A percentile compares a stretch with the other conserved stretches of the same genome.
Evolutionary conservation across 352 stramenopile species (phyloP).

Genomic region (Phytopythium boreale): DNA sequence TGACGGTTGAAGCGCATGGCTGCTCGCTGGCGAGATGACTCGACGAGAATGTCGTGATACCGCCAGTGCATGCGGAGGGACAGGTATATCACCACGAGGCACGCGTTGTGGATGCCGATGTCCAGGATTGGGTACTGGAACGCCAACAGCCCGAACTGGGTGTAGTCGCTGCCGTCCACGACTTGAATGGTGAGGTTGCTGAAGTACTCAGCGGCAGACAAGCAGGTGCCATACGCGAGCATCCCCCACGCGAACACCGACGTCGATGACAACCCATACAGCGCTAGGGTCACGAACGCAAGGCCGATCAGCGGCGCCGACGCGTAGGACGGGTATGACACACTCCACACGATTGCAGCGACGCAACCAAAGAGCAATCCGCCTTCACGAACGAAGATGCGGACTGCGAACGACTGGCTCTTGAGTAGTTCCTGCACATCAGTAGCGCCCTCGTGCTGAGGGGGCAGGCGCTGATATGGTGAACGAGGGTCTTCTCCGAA

Average conservation of each 20-base stretch:
- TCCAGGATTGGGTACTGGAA: conserved; percentile 79
- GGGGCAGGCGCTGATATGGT: neutral
- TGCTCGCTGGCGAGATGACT: conserved; percentile 24
- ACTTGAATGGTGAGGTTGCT: conserved; percentile 66
- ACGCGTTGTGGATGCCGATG: conserved; percentile 71
- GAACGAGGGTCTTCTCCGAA: conserved; percentile 4
- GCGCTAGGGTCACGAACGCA: conserved; percentile 61
- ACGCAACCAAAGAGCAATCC: conserved; percentile 62
- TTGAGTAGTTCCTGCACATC: conserved; percentile 54
- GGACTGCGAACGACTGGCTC: conserved; percentile 58
- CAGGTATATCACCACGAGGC: conserved; percentile 74
- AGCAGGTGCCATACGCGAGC: conserved; percentile 53
- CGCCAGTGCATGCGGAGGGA: conserved; percentile 74
- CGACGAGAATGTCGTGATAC: conserved; percentile 62
- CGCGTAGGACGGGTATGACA: conserved; percentile 82
- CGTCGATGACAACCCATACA: conserved; percentile 57
- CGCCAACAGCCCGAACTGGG: conserved; percentile 52
- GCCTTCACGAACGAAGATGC: conserved; percentile 67
- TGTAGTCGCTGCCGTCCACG: conserved; percentile 37
- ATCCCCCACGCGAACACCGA: conserved; percentile 56
- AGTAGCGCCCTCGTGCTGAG: neutral
- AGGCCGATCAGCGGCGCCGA: conserved; percentile 60
- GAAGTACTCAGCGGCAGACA: conserved; percentile 60
- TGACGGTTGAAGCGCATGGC: conserved; percentile 12
- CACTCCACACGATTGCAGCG: conserved; percentile 68